Conservation (phyloP, 2,329 filamentous ascomycete genomes). For the Moelleriella libera region DNA sequence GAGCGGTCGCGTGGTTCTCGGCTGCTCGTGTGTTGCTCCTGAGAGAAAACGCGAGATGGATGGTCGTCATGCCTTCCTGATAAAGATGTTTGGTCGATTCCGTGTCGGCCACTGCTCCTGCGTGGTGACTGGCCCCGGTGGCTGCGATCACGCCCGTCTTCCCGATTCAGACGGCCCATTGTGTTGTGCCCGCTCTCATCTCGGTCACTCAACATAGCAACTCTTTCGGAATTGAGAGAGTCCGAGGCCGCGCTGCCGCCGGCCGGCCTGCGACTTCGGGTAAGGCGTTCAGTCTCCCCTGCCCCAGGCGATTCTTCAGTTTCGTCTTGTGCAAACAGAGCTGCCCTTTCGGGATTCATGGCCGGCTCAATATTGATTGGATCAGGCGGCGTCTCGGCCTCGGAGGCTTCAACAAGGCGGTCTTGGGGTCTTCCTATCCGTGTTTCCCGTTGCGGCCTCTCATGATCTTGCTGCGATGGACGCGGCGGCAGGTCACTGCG, state of each 20-base stretch:
- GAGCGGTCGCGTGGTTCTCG: slow-evolving; percentile 19
- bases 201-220: slow-evolving; percentile 27
- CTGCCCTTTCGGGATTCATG: slow-evolving; percentile 42
- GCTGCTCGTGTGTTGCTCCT: slow-evolving; percentile 15
- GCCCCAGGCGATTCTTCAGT: slow-evolving; percentile 12
- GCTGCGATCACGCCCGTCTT: slow-evolving; percentile 28
- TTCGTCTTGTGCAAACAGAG: slow-evolving; percentile 27
- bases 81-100: slow-evolving; percentile 13
- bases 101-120: slow-evolving; percentile 17
- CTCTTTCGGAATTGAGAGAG: slow-evolving; percentile 33
- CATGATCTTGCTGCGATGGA: slow-evolving; percentile 26
- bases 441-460: slow-evolving; percentile 19
- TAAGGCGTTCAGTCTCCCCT: slow-evolving; percentile 15
- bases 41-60: slow-evolving; percentile 24
- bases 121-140: slow-evolving; percentile 34
- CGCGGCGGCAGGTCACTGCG: slow-evolving; percentile 19
- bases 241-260: slow-evolving; percentile 15
- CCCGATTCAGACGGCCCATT: slow-evolving; percentile 22
- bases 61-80: slow-evolving; percentile 32
- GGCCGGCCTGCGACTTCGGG: slow-evolving; percentile 13
- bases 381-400: slow-evolving; percentile 9
- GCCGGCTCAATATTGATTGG: slow-evolving; percentile 26
- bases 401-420: slow-evolving; percentile 15
- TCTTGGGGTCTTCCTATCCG: slow-evolving; percentile 14
- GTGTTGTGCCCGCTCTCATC: slow-evolving; percentile 14